Evolutionary conservation across 192 early-diverging fungal genomes (phyloP), one percentile per base, ranked within the genome.

Genomic region (Entrophospora sp.): DNA sequence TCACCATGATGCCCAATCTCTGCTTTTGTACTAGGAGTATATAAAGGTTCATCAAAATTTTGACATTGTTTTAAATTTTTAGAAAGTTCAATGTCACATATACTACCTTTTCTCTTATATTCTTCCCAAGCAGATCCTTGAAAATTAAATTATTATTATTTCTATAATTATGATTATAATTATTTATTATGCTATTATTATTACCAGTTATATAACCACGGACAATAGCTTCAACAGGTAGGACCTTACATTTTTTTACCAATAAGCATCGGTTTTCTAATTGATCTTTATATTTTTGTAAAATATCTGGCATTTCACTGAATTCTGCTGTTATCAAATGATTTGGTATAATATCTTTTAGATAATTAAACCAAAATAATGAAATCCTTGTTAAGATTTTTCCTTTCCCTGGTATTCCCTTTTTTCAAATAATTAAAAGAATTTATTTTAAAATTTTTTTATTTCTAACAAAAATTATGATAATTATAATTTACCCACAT

Each of bases 1-100:
- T n/a, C 6, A 89, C 86, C 92, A 61, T 99, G 97, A 53, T 93
- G 91, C 28, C 97, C 97, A 69, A 95, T 86, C 61, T 99, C 97
- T 34, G 97, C 97, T 81, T 99, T 99, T 44, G 97, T 99, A 73
- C 91, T 93, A 27, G 97, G 97, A 22, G 97, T 99, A 71, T 94
- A 99, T 28, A 99, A 71, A 8, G 93, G 82, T 53, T 81, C 68
- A 3, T 79, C 83, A 40, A 99, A 86, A 67, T 87, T 87, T 70
- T 96, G 78, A 59, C 89, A 91, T 73, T 98, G 93, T 40, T 83
- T 73, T 59, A 99, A 72, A 5, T 87, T 91, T 5, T 70, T 64
- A 1, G 94, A 89, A 42, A 99, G 79, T 13, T 72, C 74, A 43
- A 99, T 95, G 68, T 92, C 93, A 69, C 97, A 99, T 25, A 99